phyloP scores from a whole-genome alignment of 2,329 filamentous ascomycete species.

The Ophiognomonia clavigignenti-juglandacearum region DNA sequence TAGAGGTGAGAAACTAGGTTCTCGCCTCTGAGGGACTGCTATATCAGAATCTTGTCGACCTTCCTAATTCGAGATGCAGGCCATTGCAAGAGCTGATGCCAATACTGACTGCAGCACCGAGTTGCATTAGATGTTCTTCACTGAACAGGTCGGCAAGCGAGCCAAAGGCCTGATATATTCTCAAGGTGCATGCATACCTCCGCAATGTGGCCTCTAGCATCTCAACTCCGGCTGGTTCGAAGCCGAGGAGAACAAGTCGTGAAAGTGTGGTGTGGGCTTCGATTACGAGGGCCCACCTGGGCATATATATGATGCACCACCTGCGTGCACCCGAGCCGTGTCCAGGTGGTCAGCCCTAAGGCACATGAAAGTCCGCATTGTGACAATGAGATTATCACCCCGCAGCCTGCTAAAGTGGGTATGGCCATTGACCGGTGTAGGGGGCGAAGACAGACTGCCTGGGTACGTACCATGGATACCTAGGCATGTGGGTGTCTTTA shows the following conservation, averaged over 20 bases:
- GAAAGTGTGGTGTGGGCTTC: background rate
- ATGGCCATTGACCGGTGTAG: too few relatives aligned
- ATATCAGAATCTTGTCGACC: background rate
- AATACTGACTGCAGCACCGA: background rate
- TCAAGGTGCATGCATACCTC: background rate
- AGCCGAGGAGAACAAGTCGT: background rate
- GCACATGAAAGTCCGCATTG: background rate
- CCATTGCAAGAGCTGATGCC: background rate
- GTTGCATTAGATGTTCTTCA: background rate
- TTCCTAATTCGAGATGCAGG: background rate
- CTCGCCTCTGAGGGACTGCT: background rate
- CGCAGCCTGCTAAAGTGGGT: too few relatives aligned
- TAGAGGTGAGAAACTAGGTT: background rate
- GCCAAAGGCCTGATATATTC: background rate
- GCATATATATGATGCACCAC: background rate
- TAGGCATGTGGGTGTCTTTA: background rate
- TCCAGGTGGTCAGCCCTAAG: background rate
- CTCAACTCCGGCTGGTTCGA: background rate
- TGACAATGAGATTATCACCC: background rate
- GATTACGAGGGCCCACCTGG: background rate
- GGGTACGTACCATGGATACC: too few relatives aligned
- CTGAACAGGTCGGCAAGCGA: background rate
- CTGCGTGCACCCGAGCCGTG: background rate
- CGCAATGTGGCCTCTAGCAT: background rate
- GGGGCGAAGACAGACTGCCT: too few relatives aligned